Evolutionary conservation across 2,329 filamentous ascomycete genomes (phyloP).

Genomic region (Nemania bipapillata): DNA sequence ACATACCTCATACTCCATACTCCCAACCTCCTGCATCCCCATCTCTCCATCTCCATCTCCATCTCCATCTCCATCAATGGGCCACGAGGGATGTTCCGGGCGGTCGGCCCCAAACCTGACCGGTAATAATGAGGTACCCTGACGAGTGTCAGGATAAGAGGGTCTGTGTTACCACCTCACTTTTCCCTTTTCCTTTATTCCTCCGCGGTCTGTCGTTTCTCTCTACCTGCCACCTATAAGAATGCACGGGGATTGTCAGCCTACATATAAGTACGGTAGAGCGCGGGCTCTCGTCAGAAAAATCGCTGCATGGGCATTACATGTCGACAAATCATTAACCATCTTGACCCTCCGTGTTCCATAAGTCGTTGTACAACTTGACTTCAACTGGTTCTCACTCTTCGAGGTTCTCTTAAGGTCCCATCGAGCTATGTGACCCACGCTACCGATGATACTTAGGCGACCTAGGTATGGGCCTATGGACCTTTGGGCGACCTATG

Average conservation of each 20-base stretch:
- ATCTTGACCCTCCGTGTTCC: constrained; percentile 23
- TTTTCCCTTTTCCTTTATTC: not conserved
- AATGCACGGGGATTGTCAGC: constrained; percentile 36
- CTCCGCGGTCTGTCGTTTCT: constrained; percentile 11
- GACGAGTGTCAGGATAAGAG: constrained; percentile 17
- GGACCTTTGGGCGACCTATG: too few species aligned
- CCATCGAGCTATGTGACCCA: constrained; percentile 35
- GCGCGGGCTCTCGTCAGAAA: constrained; percentile 24
- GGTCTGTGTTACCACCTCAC: constrained; percentile 36
- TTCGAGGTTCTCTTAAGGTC: constrained; percentile 28
- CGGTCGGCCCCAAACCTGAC: constrained; percentile 17
- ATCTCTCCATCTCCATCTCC: constrained; percentile 1
- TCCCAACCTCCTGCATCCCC: constrained; percentile 6
- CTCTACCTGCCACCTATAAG: constrained; percentile 18
- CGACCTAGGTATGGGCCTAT: not conserved
- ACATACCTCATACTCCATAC: too few species aligned
- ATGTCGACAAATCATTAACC: constrained; percentile 33
- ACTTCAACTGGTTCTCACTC: constrained; percentile 26
- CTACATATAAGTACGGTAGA: constrained; percentile 24
- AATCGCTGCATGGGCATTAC: constrained; percentile 22
- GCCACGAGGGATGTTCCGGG: constrained; percentile 6
- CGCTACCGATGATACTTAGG: constrained; percentile 13
- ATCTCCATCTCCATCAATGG: constrained; percentile 3
- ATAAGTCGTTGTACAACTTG: constrained; percentile 36
- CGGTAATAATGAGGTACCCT: constrained; percentile 22